Base-by-base conservation (phyloP, 106 monocot genomes). In the Dendrobium officinale region DNA sequence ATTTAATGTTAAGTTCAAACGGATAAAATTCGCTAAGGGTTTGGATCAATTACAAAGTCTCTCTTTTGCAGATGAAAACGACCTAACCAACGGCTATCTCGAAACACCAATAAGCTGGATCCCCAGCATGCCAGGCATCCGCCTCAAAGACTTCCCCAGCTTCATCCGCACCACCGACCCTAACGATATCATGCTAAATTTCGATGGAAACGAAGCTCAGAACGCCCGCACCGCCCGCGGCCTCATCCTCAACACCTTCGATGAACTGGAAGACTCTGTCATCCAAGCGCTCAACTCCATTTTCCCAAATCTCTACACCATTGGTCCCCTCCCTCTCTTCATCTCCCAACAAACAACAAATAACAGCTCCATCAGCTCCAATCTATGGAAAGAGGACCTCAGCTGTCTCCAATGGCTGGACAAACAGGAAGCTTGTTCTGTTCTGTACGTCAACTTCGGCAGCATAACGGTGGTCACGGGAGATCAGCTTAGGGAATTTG, bases 181-280 rank as follows among this genome's bases (percentile, higher is more conserved):
- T 31, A 61, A 91, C 80, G 89, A 91, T 55, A 15, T 77, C 31
- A 70, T 87, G 76, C 83, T 93, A 40, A 81, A 83, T 47, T 78
- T 82, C 74, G 88, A 87, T 61, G 79, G 77, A 4, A 80, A 70
- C 27, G 90, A 93, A 75, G 88, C 88, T 7, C 85, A 90, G 77
- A 79, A 85, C 74, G 87, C 88, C 1, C 68, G 77, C 73, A 78
- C 68, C 27, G 76, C 93, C 9, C 79, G 80, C 45, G 95, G 84
- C 0, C 77, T 94, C 2, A 85, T 94, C 73, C 82, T 94, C 20
- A 94, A 94, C 86, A 91, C 94, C 20, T 94, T 88, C 73, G 85
- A 94, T 44, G 80, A 80, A 3, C 51, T 95, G 17, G 90, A 95
- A 55, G 11, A 19, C 15, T 81, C 83, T 7, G 92, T 90, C 4